Evolutionary conservation across 2,329 filamentous ascomycete species (phyloP).

Genomic region (Echinosphaeria canescens): DNA sequence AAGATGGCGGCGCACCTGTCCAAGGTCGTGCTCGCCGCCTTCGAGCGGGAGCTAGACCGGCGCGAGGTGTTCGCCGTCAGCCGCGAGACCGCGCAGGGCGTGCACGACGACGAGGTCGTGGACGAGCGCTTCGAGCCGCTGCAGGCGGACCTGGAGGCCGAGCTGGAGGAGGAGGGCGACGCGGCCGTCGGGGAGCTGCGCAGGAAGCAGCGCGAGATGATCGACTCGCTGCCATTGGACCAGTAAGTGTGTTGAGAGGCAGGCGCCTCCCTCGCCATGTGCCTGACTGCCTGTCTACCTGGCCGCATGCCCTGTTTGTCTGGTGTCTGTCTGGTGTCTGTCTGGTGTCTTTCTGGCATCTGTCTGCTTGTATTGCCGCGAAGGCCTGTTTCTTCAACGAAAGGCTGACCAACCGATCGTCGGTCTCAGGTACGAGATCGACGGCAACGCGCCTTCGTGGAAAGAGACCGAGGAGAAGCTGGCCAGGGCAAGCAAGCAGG

Average conservation of each 20-base stretch:
- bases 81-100: slow-evolving; percentile 33
- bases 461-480: slow-evolving; percentile 59
- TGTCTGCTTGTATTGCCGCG: not conserved
- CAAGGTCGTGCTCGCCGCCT: slow-evolving; percentile 50
- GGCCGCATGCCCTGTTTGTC: too few species aligned
- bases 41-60: slow-evolving; percentile 41
- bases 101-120: slow-evolving; percentile 46
- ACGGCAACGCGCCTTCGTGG: slow-evolving; percentile 39
- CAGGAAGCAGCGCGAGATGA: slow-evolving; percentile 69
- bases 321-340: too few species aligned
- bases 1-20: slow-evolving; percentile 71
- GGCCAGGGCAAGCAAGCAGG: slow-evolving; percentile 26
- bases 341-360: too few species aligned
- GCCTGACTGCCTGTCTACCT: slow-evolving; percentile 4
- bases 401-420: not conserved
- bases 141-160: slow-evolving; percentile 52
- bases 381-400: not conserved
- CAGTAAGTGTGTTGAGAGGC: too few species aligned
- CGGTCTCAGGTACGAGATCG: slow-evolving; percentile 36
- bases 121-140: slow-evolving; percentile 49
- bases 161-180: slow-evolving; percentile 66
- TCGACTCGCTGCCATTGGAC: slow-evolving; percentile 77
- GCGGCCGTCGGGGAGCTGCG: slow-evolving; percentile 49
- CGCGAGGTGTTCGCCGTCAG: slow-evolving; percentile 33
- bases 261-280: not conserved